Percentiles rank a stretch among this genome's conserved stretches.
Conservation (phyloP, 441 rosid species). For the Cnidoscolus chayamansa region DNA sequence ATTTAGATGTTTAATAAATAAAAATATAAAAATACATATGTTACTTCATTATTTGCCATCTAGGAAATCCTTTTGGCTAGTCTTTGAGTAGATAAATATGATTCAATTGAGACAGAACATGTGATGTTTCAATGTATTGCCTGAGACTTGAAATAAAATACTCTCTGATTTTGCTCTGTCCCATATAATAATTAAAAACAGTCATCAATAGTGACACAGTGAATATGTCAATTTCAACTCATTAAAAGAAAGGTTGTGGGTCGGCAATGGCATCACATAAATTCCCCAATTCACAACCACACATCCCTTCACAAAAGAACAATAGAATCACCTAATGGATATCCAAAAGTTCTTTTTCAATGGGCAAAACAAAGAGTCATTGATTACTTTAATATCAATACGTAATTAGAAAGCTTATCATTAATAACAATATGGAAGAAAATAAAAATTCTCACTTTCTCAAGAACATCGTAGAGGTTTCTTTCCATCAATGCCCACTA, state of each 20-base stretch:
- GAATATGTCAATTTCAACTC: conserved; percentile 1
- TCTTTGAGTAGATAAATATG: neutral
- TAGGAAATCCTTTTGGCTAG: neutral
- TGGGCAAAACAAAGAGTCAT: neutral
- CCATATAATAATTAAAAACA: neutral
- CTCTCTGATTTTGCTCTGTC: neutral
- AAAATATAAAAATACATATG: too few species aligned
- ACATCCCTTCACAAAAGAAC: neutral
- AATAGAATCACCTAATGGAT: conserved; percentile 24
- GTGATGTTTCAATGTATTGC: conserved; percentile 6
- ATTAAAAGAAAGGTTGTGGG: neutral
- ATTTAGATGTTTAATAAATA: too few species aligned
- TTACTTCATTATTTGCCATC: too few species aligned
- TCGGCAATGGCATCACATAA: neutral
- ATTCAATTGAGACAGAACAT: neutral
- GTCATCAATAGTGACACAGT: neutral
- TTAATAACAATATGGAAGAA: neutral
- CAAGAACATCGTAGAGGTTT: conserved; percentile 25
- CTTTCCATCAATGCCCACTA: conserved; percentile 17
- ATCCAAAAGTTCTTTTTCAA: conserved; percentile 13
- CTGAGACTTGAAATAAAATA: neutral
- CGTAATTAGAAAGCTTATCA: neutral
- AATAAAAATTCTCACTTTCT: neutral
- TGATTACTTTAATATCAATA: neutral
- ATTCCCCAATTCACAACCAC: conserved; percentile 1